Percentiles rank a stretch among this genome's conserved stretches.
Conservation (phyloP, 768 basidiomycete genomes). For the Pulveroboletus sp. region DNA sequence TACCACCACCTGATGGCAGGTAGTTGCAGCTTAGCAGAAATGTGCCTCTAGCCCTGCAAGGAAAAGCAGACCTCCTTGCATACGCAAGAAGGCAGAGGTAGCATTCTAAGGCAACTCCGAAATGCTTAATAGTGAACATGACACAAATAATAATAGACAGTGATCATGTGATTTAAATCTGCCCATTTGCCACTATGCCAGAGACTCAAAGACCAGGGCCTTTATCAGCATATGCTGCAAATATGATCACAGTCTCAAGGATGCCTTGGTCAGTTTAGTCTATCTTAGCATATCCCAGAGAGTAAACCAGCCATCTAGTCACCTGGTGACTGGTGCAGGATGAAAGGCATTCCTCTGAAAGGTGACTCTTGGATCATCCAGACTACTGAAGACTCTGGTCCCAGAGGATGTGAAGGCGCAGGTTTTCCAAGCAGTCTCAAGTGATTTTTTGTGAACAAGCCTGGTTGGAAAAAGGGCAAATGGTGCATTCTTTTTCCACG, state of each 20-base stretch:
- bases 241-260: constrained; percentile 92
- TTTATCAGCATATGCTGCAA: constrained; percentile 88
- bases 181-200: no score
- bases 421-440: constrained; percentile 96
- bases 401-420: constrained; percentile 93
- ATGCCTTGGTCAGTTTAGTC: constrained; percentile 60
- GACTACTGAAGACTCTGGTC: constrained; percentile 91
- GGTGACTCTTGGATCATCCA: constrained; percentile 98
- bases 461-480: constrained; percentile 94
- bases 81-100: no score
- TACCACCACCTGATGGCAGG: no score
- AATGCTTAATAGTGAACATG: no score
- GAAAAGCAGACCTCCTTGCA: no score
- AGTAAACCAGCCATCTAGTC: constrained; percentile 42
- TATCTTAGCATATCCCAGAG: not conserved
- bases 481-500: constrained; percentile 41
- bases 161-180: no score
- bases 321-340: constrained; percentile 97
- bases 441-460: constrained; percentile 99
- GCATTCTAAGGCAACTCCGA: no score
- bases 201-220: constrained; percentile 89
- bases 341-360: constrained; percentile 93
- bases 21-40: no score
- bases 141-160: no score
- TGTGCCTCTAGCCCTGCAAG: no score